These are phyloP conservation scores for Hansfordia pulvinata DNA, from an alignment of 2,329 filamentous ascomycete genomes.

Conservation along the genomic window DNA sequence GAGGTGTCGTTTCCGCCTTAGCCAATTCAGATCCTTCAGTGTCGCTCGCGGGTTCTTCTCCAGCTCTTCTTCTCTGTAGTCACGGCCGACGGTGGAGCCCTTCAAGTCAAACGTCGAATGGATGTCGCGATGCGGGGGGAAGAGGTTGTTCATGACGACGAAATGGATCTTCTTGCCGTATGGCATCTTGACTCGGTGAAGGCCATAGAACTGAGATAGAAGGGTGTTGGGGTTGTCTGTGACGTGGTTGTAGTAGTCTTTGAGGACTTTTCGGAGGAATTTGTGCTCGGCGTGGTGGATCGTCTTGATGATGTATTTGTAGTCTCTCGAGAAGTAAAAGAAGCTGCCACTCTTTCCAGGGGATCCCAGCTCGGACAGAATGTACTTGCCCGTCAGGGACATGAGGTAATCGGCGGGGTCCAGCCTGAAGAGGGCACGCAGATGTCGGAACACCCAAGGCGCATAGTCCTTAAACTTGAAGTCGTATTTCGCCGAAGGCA, in stretches of 20 bases:
- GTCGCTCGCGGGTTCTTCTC: conserved; percentile 85
- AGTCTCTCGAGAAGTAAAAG: conserved; percentile 98
- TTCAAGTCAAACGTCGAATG: conserved; percentile 96
- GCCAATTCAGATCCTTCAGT: conserved; percentile 93
- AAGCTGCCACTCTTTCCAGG: conserved; percentile 98
- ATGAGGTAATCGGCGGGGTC: conserved; percentile 97
- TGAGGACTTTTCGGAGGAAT: conserved; percentile 69
- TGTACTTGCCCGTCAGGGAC: conserved; percentile 97
- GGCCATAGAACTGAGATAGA: conserved; percentile 92
- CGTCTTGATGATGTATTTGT: conserved; percentile 99
- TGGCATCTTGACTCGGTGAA: conserved; percentile 95
- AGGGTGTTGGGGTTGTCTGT: conserved; percentile 90
- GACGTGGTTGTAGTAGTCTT: conserved; percentile 90
- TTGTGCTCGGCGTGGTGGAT: conserved; percentile 94
- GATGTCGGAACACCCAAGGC: conserved; percentile 95
- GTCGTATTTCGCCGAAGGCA: conserved; percentile 96
- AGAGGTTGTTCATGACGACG: conserved; percentile 99
- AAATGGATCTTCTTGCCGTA: conserved; percentile 98
- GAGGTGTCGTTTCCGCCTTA: conserved; percentile 70
- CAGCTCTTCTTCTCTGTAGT: conserved; percentile 79
- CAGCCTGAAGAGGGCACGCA: conserved; percentile 75
- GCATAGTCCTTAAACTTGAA: conserved; percentile 99
- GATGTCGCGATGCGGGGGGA: conserved; percentile 93
- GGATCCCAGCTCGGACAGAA: conserved; percentile 89
- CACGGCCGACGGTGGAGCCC: conserved; percentile 85